These are phyloP conservation scores for Paramecium caudatum DNA, from an alignment of 73 alveolate species.

Conservation along the genomic window DNA sequence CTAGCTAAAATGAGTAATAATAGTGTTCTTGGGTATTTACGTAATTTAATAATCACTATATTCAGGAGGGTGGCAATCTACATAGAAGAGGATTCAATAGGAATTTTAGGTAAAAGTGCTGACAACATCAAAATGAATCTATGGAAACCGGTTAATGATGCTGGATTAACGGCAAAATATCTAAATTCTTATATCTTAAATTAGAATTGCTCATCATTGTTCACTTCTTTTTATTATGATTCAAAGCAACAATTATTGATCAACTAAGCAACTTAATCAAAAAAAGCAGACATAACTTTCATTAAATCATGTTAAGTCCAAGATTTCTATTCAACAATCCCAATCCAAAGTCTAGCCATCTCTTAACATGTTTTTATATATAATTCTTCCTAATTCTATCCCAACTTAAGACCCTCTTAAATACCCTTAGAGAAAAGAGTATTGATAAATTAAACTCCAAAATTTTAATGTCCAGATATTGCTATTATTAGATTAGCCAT, in stretches of 20 bases:
- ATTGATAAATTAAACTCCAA: conserved; percentile 29
- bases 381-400: conserved; percentile 14
- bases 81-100: neutral
- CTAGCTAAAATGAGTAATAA: conserved; percentile 32
- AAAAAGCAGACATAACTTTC: neutral
- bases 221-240: neutral
- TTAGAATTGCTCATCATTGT: neutral
- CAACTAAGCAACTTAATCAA: conserved; percentile 35
- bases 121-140: conserved; percentile 53
- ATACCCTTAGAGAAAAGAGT: conserved; percentile 58
- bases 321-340: conserved; percentile 53
- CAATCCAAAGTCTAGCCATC: conserved; percentile 65
- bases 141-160: neutral
- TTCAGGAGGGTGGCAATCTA: neutral
- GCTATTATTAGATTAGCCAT: conserved; percentile 62
- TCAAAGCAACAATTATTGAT: neutral
- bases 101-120: neutral
- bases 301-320: conserved; percentile 68
- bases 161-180: conserved; percentile 54
- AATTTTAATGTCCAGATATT: conserved; percentile 52
- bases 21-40: conserved; percentile 35
- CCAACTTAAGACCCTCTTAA: conserved; percentile 39
- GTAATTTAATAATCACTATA: neutral
- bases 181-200: neutral
- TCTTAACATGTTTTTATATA: conserved; percentile 50